Base-by-base conservation (phyloP, 75 land plant genomes). In the Chamaecyparis obtusa region DNA sequence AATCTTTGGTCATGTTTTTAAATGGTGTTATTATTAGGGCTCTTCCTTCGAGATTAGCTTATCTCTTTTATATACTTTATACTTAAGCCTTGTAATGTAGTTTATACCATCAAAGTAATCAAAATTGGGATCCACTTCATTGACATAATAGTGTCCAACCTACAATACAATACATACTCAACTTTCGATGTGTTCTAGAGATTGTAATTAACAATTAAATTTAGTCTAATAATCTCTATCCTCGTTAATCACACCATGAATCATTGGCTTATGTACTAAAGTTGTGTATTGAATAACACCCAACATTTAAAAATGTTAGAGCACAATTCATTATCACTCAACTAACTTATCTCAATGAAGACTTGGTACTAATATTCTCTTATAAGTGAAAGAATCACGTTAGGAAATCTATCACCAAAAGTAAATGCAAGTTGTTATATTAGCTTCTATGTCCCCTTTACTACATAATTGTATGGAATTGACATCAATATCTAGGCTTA, bases 91-190 rank as follows among this genome's bases (percentile, higher is more conserved):
- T 19, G 7, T 37, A 19, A 17, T 78, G 21, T 78, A 39, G 43
- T 78, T 39, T 78, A 78, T 78, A 27, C 69, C 69, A 64, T 78
- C 81, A 39, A 19, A 9, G 24, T 78, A 78, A 19, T 78, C 81
- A 78, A 78, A 41, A 37, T 78, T 78, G 81, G 81, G 81, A 78
- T 78, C 81, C 81, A 78, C 81, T 39, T 39, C 80, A 17, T 77
- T 16, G 80, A 77, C 36, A 77, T 39, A 77, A 77, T 37, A 39
- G 81, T 17, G 81, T 64, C 27, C 9, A 57, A 4, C 24, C 64
- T 57, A 19, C 24, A 57, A 5, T 57, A 5, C 64, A 57, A 17
- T 51, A 14, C 16, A 13, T 51, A 51, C 2, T 14, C 64, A 57
- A 57, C 64, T 57, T 44, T 57, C 24, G 24, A 57, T 19, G 64